phyloP scores from a whole-genome alignment of 805 yeast species.

The Lipomyces mesembrius region DNA sequence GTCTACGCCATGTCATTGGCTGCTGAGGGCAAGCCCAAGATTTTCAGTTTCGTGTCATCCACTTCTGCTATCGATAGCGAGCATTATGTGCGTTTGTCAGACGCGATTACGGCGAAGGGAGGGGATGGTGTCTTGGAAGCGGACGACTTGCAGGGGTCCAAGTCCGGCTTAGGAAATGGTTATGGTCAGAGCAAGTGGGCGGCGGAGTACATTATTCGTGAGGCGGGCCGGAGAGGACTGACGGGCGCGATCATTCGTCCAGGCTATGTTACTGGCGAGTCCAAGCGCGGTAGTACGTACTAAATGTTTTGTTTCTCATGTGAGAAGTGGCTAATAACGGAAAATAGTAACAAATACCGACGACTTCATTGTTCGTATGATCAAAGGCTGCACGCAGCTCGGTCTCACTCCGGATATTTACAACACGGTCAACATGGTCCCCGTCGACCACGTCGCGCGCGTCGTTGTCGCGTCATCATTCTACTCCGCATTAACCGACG shows the following conservation, averaged over 20 bases:
- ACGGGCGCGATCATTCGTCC: constrained; percentile 91
- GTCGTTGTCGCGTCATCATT: constrained; percentile 83
- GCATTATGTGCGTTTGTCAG: constrained; percentile 77
- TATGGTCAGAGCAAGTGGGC: constrained; percentile 99
- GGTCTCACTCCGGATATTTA: constrained; percentile 83
- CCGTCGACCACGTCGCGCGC: constrained; percentile 97
- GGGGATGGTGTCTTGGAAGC: constrained; percentile 75
- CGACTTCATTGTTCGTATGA: constrained; percentile 90
- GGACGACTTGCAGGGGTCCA: constrained; percentile 83
- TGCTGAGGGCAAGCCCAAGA: constrained; percentile 79
- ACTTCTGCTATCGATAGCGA: constrained; percentile 91
- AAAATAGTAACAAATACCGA: constrained; percentile 82
- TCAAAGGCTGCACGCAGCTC: constrained; percentile 91
- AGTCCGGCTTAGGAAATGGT: constrained; percentile 82
- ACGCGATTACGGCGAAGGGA: constrained; percentile 65
- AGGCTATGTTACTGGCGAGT: constrained; percentile 91
- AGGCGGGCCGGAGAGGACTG: constrained; percentile 86
- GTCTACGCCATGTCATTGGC: constrained; percentile 80
- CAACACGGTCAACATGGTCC: constrained; percentile 93
- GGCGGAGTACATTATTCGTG: constrained; percentile 84
- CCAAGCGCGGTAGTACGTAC: constrained; percentile 61
- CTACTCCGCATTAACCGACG: constrained; percentile 62
- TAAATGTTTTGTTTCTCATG: not conserved
- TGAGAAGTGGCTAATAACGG: constrained; percentile 5
- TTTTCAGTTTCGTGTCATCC: constrained; percentile 89